Base-by-base conservation (phyloP, 495 filamentous ascomycete genomes). In the Bryoglossum gracile region DNA sequence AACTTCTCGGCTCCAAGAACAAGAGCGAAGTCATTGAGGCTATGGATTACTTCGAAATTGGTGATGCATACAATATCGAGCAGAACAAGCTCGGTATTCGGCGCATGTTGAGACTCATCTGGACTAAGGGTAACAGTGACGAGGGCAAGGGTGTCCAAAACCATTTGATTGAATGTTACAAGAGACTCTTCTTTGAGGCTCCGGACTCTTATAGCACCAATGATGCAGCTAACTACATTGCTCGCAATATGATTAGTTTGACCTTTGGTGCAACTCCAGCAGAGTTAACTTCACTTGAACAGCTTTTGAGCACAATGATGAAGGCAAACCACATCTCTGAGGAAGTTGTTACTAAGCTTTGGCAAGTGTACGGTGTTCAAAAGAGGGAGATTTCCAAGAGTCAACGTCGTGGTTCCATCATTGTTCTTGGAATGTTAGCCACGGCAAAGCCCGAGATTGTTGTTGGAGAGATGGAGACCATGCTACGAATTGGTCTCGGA, bases 111-210 rank as follows among this genome's bases (percentile, higher is more conserved):
- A 78, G 89, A 33, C 72, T 97, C 33, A 97, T 99, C 63, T 99
- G 92, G 92, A 97, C 94, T 16, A 99, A 99, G 67, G 92, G 91
- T 43, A 97, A 96, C 66, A 95, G 87, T 58, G 92, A 99, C 59
- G 92, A 99, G 73, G 92, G 92, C 47, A 99, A 99, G 66, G 92
- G 92, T 36, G 89, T 99, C 2, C 92, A 97, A 60, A 86, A 86
- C 2, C 94, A 97, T 66, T 77, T 99, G 14, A 95, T 99, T 50
- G 94, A 97, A 54, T 94, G 87, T 61, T 99, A 99, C 71, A 92
- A 86, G 64, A 80, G 86, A 14, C 74, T 99, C 6, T 99, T 96
- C 68, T 97, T 99, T 56, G 85, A 91, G 62, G 90, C 92, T 1
- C 92, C 92, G 0, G 86, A 87, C 41, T 77, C 77, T 25, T 95